Base-by-base conservation (phyloP, 2,329 filamentous ascomycete genomes). In the Hypoxylon sp. region DNA sequence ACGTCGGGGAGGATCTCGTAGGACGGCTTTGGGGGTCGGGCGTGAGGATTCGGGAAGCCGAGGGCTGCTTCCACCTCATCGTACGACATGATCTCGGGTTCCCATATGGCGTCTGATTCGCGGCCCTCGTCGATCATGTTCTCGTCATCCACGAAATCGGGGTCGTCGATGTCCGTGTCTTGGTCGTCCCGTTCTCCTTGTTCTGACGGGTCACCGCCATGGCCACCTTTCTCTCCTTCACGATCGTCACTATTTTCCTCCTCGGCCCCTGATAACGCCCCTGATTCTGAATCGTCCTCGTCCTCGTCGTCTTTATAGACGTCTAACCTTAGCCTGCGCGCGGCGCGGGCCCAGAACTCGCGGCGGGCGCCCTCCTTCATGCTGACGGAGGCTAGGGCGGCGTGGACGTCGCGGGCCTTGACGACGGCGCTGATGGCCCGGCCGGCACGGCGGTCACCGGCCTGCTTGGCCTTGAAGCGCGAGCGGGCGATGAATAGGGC, bases 401-500 rank as follows among this genome's bases (percentile, higher is more conserved):
- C 80, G 23, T 74, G 68, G 2, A 82, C 82, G 57, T 86, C 83
- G 24, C 75, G 74, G 3, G 57, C 62, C 37, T 72, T 73, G 2
- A 84, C 76, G 4, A 75, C 60, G 3, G 65, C 59, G 3, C 67
- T 67, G 1, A 71, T 67, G 1, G n/a, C n/a, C n/a, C 63, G 55
- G 3, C 27, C 50, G 8, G n/a, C n/a, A n/a, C 42, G 52, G 13
- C 47, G 38, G 33, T 64, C 57, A 7, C 55, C 53, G 3, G 59
- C 55, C 7, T 63, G 73, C 63, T 78, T 80, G 3, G 86, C 79
- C 48, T 86, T 81, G 20, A 92, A 75, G 37, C 91, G 82, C 2
- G 89, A 88, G 70, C 84, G 82, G n/a, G 88, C 84, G 55, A 91
- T 83, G 66, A 88, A 89, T 0, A 95, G 75, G 0, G 85, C 79